phyloP scores from a whole-genome alignment of 2,329 filamentous ascomycete species.

The Huntiella omanensis region DNA sequence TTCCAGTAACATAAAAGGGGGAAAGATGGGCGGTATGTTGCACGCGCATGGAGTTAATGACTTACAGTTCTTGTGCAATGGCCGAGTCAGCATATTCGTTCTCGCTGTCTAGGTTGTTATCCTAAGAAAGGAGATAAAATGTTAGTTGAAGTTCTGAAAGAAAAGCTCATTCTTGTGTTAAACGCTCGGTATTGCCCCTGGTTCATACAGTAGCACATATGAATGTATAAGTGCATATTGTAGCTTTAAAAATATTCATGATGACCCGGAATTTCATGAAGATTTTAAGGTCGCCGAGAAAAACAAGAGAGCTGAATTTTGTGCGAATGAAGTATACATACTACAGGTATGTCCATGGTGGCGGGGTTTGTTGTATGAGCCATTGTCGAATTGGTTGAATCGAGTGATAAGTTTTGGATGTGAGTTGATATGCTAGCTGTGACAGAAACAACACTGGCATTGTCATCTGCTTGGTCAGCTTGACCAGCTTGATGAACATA shows the following conservation, averaged over 20 bases:
- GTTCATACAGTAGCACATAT: too few species aligned
- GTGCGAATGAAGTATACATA: constrained; percentile 1
- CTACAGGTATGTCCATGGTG: constrained; percentile 7
- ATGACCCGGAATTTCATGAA: too few species aligned
- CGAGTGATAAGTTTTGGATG: neutral
- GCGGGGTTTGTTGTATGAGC: constrained; percentile 8
- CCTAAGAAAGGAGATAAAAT: neutral
- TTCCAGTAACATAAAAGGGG: too few species aligned
- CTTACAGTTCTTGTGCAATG: constrained; percentile 6
- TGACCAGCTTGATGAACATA: too few species aligned
- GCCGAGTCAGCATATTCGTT: constrained; percentile 7
- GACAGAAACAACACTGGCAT: neutral
- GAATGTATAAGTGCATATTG: too few species aligned
- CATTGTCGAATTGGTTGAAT: constrained; percentile 2
- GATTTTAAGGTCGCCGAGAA: too few species aligned
- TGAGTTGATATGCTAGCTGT: neutral
- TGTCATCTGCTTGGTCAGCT: neutral
- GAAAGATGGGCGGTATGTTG: neutral
- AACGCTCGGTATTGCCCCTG: too few species aligned
- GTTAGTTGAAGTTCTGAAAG: too few species aligned
- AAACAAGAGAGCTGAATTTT: too few species aligned
- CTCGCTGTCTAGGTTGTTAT: constrained; percentile 6
- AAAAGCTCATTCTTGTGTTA: too few species aligned
- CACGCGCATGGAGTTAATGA: neutral
- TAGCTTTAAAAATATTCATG: too few species aligned